A percentile compares a stretch with the other conserved stretches of the same genome.
Evolutionary conservation across 2,329 filamentous ascomycete genomes (phyloP).

Genomic region (Talaromyces sp.): DNA sequence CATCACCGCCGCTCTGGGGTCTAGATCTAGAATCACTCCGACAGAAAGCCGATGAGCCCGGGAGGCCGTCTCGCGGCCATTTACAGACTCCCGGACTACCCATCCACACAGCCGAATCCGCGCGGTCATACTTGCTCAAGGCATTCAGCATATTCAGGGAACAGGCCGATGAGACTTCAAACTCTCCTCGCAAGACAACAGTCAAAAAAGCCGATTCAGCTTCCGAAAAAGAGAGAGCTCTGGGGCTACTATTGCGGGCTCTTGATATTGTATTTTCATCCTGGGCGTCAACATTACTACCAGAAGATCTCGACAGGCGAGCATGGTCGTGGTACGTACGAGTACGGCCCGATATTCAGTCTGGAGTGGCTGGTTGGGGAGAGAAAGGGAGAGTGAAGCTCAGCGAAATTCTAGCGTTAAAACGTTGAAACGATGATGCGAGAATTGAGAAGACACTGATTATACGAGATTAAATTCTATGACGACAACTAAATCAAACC

Average conservation of each 20-base stretch:
- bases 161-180: constrained; percentile 13
- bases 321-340: constrained; percentile 80
- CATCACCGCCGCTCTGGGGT: constrained; percentile 49
- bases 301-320: constrained; percentile 65
- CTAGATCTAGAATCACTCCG: constrained; percentile 54
- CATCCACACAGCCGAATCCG: constrained; percentile 69
- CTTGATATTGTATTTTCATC: constrained; percentile 69
- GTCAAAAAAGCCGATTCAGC: constrained; percentile 46
- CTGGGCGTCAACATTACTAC: constrained; percentile 62
- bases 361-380: constrained; percentile 75
- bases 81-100: constrained; percentile 52
- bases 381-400: constrained; percentile 69
- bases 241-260: constrained; percentile 65
- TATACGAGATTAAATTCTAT: not conserved
- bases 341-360: constrained; percentile 70
- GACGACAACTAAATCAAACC: not conserved
- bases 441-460: not conserved
- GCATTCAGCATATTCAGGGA: constrained; percentile 31
- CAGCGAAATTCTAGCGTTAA: constrained; percentile 54
- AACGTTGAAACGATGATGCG: constrained; percentile 12
- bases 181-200: constrained; percentile 38
- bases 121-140: constrained; percentile 54
- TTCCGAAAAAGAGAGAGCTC: constrained; percentile 63
- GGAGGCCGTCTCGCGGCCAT: constrained; percentile 14
- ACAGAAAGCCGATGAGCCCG: constrained; percentile 35